phyloP scores from a whole-genome alignment of 768 basidiomycete genomes.

The Russula vinacea region DNA sequence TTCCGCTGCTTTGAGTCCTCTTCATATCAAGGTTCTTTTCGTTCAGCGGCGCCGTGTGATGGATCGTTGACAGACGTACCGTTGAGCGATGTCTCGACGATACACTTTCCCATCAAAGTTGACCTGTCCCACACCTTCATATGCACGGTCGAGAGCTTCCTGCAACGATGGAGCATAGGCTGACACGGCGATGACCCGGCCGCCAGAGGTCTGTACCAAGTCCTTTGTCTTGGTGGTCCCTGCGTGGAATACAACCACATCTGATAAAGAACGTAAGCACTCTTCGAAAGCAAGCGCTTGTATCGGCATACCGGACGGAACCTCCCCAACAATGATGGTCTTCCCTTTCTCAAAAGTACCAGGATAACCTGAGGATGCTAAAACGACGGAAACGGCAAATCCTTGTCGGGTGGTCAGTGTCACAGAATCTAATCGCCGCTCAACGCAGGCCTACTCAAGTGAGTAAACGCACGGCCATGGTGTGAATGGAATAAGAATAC shows the following conservation, averaged over 20 bases:
- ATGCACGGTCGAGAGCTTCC: conserved; percentile 76
- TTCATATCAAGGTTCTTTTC: conserved; percentile 33
- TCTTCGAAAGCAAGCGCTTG: conserved; percentile 13
- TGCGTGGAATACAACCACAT: conserved; percentile 89
- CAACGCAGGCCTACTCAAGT: conserved; percentile 71
- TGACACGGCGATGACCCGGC: conserved; percentile 87
- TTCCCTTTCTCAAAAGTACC: conserved; percentile 80
- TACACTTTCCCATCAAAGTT: conserved; percentile 86
- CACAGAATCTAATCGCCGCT: conserved; percentile 86
- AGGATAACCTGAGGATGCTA: conserved; percentile 92
- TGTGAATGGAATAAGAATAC: conserved; percentile 1
- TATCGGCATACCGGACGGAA: conserved; percentile 52
- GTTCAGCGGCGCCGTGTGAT: conserved; percentile 14
- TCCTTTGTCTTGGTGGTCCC: conserved; percentile 61
- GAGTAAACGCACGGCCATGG: conserved; percentile 1
- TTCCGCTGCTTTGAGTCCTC: conserved; percentile 54
- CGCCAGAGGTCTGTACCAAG: conserved; percentile 79
- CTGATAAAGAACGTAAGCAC: conserved; percentile 39
- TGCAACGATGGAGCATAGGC: conserved; percentile 71
- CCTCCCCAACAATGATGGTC: conserved; percentile 58
- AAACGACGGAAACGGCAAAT: conserved; percentile 83
- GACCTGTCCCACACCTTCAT: conserved; percentile 73
- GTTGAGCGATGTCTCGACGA: conserved; percentile 89
- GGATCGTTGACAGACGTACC: conserved; percentile 44
- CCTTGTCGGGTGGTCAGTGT: conserved; percentile 64